Conservation (phyloP, 305 asterid genomes). For the Withania somnifera region DNA sequence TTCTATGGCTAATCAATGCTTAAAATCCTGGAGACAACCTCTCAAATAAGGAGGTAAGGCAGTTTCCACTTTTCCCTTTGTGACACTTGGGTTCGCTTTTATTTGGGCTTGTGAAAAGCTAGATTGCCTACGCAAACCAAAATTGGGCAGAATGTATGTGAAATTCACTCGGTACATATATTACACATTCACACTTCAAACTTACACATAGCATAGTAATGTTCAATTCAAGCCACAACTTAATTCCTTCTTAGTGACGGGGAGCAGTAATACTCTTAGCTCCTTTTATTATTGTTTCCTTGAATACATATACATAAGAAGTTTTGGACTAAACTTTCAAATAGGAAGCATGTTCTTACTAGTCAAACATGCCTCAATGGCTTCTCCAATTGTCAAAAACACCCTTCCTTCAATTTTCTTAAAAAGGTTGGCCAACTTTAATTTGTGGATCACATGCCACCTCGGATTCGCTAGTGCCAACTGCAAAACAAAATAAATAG, state of each 20-base stretch:
- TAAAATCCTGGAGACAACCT: not conserved
- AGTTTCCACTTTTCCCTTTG: too few relatives aligned
- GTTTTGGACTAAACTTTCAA: too few relatives aligned
- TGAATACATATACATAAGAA: not conserved
- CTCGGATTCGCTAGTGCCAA: conserved; percentile 24
- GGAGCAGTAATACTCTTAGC: not conserved
- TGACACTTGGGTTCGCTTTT: not conserved
- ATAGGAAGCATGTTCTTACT: conserved; percentile 1
- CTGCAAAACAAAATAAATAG: conserved; percentile 12
- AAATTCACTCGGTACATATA: not conserved
- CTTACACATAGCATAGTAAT: not conserved
- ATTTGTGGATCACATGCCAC: conserved; percentile 29
- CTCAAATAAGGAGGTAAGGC: not conserved
- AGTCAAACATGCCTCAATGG: conserved; percentile 19
- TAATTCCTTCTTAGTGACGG: not conserved
- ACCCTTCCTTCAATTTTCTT: conserved; percentile 18
- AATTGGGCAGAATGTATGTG: not conserved
- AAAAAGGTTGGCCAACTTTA: conserved; percentile 15
- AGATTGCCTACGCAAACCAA: too few relatives aligned
- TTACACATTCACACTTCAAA: not conserved
- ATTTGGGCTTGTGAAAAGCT: not conserved
- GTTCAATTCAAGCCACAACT: not conserved
- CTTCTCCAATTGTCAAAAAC: conserved; percentile 22
- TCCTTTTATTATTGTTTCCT: not conserved
- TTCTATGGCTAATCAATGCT: not conserved